phyloP scores from a whole-genome alignment of 257 asterid species.

The Nicotiana tabacum region DNA sequence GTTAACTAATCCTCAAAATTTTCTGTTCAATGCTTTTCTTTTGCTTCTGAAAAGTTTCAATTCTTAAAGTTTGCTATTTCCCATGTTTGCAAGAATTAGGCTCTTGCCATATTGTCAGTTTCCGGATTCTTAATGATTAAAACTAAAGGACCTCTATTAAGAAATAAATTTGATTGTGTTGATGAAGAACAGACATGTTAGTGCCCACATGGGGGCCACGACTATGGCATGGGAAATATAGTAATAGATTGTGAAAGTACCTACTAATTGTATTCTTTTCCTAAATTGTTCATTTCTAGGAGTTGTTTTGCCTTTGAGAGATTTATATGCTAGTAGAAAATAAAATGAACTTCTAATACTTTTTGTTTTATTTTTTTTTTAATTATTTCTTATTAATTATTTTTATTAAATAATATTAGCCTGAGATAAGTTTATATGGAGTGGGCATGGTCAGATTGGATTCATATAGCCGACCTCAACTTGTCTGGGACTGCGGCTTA shows the following conservation, averaged over 20 bases:
- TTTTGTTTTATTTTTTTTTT: too few relatives aligned
- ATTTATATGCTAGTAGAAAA: too few relatives aligned
- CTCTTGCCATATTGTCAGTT: background rate
- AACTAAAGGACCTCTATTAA: constrained; percentile 1
- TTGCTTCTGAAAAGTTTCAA: constrained; percentile 1
- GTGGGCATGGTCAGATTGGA: too few relatives aligned
- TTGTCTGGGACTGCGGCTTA: too few relatives aligned
- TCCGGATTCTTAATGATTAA: background rate
- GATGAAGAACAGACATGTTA: background rate
- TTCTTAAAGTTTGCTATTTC: background rate
- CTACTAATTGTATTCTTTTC: background rate
- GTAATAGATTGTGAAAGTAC: background rate
- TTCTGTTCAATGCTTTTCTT: background rate
- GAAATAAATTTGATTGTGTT: background rate
- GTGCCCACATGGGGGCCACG: background rate
- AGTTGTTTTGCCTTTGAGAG: too few relatives aligned
- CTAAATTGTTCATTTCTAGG: background rate
- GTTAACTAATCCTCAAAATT: background rate
- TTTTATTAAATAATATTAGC: too few relatives aligned
- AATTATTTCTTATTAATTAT: too few relatives aligned
- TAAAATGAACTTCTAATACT: too few relatives aligned
- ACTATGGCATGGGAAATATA: background rate
- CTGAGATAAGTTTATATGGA: too few relatives aligned
- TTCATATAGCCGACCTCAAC: too few relatives aligned
- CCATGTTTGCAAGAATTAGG: background rate